A percentile compares a stretch with the other conserved stretches of the same genome.
phyloP scores from a whole-genome alignment of 1,139 yeast species.

The Pichia sp. region DNA sequence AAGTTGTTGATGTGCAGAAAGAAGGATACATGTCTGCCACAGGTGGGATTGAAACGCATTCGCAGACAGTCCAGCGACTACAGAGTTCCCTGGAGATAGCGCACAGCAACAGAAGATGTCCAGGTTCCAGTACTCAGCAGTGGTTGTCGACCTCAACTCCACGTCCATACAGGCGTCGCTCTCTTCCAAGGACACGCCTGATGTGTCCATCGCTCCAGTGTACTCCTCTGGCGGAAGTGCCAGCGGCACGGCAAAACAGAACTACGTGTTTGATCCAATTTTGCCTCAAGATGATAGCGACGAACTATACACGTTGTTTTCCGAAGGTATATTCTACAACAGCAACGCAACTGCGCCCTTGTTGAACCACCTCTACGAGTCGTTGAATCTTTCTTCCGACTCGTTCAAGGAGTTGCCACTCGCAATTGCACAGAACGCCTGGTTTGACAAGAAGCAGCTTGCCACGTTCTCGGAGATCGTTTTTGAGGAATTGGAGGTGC shows the following conservation, averaged over 20 bases:
- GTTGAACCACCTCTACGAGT: constrained; percentile 55
- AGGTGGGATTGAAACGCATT: neutral
- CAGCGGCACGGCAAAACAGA: constrained; percentile 11
- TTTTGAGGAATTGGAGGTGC: constrained; percentile 61
- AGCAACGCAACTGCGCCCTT: constrained; percentile 56
- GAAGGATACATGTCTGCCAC: neutral
- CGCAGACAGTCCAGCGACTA: too few relatives aligned
- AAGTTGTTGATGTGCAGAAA: neutral
- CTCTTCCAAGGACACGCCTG: constrained; percentile 62
- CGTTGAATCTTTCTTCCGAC: constrained; percentile 39
- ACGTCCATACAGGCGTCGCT: constrained; percentile 66
- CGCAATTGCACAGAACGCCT: constrained; percentile 60
- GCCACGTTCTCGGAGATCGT: constrained; percentile 54
- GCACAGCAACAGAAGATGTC: neutral
- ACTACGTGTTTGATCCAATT: constrained; percentile 14
- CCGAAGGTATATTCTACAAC: constrained; percentile 62
- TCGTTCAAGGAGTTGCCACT: constrained; percentile 53
- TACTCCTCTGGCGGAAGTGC: constrained; percentile 37
- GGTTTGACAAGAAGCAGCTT: constrained; percentile 55
- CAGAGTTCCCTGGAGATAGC: neutral
- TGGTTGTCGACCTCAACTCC: constrained; percentile 69
- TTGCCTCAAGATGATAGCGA: constrained; percentile 6
- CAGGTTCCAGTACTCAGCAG: constrained; percentile 42
- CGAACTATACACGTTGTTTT: constrained; percentile 53
- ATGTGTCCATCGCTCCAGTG: constrained; percentile 52